Base-by-base conservation (phyloP, 495 filamentous ascomycete species). In the Hapsidospora chrysogenum region DNA sequence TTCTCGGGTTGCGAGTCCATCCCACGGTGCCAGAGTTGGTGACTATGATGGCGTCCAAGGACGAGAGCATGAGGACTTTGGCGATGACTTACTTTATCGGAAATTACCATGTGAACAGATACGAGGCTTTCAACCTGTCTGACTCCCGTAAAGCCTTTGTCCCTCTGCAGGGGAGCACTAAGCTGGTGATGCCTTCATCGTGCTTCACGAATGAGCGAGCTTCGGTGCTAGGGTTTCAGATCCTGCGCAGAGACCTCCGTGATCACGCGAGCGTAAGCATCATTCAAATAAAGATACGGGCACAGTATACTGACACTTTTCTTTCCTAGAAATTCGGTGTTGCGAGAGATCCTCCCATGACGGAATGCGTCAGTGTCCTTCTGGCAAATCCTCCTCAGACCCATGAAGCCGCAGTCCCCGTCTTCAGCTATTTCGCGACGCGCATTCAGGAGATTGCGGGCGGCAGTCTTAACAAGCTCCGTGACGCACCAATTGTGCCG, bases 141-240 rank as follows among this genome's bases (percentile, higher is more conserved):
- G 47, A 52, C 8, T 63, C 73, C 19, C 60, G 61, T 9, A 66
- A 69, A 29, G 63, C 78, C 11, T 85, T 87, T 41, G 60, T 94
- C 3, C 83, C 85, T 13, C 45, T 87, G 2, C 64, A 86, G 41
- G 72, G 71, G 1, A 64, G 68, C 8, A 64, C 74, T 3, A 62
- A 67, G 38, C 61, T 56, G 20, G 76, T 79, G n/a, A 50, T 61
- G 0, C 85, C 86, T 7, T 71, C 65, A 13, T 68, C 80, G 31
- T 92, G 85, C 48, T 96, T 79, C 50, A 80, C 77, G 0, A 83
- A 95, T 42, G 74, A 79, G 29, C 65, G 68, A 18, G 77, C 83
- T 13, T 60, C 74, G 2, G 61, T 92, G 16, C 66, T 96, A 33
- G 80, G 80, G 0, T 95, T 86, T 46, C 60, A 70, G 33, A 78